Evolutionary conservation across 1,284 basidiomycete species (phyloP).

Genomic region (Quambalaria eucalypti): DNA sequence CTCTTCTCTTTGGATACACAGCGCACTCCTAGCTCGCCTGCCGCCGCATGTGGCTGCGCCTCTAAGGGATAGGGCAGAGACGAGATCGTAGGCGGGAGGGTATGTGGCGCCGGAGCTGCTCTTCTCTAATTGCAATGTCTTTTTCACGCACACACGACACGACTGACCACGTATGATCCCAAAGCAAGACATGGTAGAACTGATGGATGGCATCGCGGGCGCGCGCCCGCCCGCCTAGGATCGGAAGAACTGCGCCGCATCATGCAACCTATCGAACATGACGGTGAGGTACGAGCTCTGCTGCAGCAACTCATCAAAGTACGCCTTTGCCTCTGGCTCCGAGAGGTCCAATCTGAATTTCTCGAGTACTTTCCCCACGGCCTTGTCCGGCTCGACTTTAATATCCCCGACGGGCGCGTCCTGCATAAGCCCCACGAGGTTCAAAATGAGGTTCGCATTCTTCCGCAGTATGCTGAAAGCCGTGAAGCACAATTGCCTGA

Average conservation of each 20-base stretch:
- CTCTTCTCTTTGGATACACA: no score
- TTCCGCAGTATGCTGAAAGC: conserved; percentile 86
- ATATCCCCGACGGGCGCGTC: conserved; percentile 98
- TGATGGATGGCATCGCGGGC: no score
- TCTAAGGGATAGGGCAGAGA: no score
- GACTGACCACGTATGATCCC: no score
- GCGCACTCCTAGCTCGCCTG: no score
- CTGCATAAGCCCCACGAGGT: conserved; percentile 91
- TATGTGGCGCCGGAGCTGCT: no score
- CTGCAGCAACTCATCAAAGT: conserved; percentile 84
- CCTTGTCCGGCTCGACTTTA: conserved; percentile 62
- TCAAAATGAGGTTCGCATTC: conserved; percentile 92
- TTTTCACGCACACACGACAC: no score
- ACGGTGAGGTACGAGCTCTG: conserved; percentile 90
- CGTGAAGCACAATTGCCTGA: conserved; percentile 91
- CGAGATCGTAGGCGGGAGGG: no score
- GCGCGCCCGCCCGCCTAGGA: not conserved
- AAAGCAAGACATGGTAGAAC: no score
- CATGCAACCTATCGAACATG: conserved; percentile 56
- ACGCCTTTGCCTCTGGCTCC: conserved; percentile 71
- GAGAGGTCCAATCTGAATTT: conserved; percentile 82
- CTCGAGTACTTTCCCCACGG: conserved; percentile 68
- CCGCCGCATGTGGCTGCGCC: no score
- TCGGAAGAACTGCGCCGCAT: conserved; percentile 42
- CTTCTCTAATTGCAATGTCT: no score